phyloP scores from a whole-genome alignment of 108 stramenopile genomes.

The Seminavis robusta region DNA sequence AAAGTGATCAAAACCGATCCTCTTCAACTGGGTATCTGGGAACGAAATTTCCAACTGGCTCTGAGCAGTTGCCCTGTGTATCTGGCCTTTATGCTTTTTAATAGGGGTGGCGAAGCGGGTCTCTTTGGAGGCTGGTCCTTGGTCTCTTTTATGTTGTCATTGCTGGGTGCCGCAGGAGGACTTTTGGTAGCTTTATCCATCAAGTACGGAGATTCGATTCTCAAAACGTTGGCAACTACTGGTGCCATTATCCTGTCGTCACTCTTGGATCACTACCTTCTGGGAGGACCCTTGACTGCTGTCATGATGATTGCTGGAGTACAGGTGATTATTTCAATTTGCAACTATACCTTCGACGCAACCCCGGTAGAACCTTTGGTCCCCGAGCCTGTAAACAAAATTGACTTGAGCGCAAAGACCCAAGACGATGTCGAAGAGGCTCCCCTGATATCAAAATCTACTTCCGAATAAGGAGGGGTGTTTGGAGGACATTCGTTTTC shows the following conservation, averaged over 20 bases:
- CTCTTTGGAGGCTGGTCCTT: conserved; percentile 69
- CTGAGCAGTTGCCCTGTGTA: conserved; percentile 70
- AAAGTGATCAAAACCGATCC: conserved; percentile 85
- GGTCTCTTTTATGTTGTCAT: conserved; percentile 45
- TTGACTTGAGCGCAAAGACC: not conserved
- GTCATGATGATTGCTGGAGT: conserved; percentile 76
- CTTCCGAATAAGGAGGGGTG: conserved; percentile 4
- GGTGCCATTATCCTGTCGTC: conserved; percentile 79
- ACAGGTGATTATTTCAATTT: conserved; percentile 78
- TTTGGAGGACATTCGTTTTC: not conserved
- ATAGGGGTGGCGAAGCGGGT: conserved; percentile 61
- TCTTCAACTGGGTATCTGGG: conserved; percentile 81
- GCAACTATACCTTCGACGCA: conserved; percentile 81
- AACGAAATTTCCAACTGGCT: conserved; percentile 90
- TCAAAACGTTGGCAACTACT: conserved; percentile 92
- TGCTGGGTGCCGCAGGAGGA: conserved; percentile 86
- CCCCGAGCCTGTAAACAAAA: conserved; percentile 1
- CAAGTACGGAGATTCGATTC: conserved; percentile 91
- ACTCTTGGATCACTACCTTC: conserved; percentile 57
- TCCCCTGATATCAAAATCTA: not conserved
- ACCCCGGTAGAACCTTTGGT: conserved; percentile 22
- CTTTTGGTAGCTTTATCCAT: conserved; percentile 90
- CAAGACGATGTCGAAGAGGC: not conserved
- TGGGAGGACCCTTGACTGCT: conserved; percentile 73
- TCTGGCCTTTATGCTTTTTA: conserved; percentile 52